Conservation (phyloP, 2,329 filamentous ascomycete species). For the Verticillium albo-atrum region DNA sequence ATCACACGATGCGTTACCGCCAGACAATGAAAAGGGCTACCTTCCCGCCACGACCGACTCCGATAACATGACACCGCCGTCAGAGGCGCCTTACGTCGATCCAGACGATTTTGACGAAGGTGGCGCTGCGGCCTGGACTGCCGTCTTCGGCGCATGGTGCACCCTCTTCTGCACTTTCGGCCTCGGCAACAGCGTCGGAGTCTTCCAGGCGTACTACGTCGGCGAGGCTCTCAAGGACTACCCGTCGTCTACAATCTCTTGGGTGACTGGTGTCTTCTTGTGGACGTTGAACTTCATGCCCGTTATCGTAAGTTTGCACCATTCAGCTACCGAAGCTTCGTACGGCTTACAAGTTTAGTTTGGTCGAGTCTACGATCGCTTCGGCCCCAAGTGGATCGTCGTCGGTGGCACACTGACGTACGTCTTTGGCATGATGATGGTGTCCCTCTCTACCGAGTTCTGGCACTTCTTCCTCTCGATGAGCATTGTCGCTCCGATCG, state of each 20-base stretch:
- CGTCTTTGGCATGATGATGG: conserved; percentile 63
- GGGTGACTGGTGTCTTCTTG: conserved; percentile 54
- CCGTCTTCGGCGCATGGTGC: conserved; percentile 44
- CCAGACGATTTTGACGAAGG: conserved; percentile 57
- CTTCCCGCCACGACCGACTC: neutral
- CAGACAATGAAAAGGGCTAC: neutral
- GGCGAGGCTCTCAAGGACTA: conserved; percentile 40
- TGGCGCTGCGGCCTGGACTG: conserved; percentile 52
- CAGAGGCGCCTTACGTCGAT: conserved; percentile 13
- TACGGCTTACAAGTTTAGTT: conserved; percentile 21
- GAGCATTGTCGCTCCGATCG: conserved; percentile 33
- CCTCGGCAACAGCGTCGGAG: conserved; percentile 40
- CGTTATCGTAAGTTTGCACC: conserved; percentile 30
- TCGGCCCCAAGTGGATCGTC: conserved; percentile 57
- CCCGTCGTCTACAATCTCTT: conserved; percentile 48
- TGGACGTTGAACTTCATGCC: conserved; percentile 47
- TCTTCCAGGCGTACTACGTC: conserved; percentile 58
- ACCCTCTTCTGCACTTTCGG: conserved; percentile 40
- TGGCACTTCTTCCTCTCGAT: conserved; percentile 42
- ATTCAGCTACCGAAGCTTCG: neutral
- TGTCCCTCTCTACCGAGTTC: conserved; percentile 42
- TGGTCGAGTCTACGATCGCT: conserved; percentile 60
- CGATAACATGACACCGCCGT: neutral
- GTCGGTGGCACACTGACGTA: conserved; percentile 49
- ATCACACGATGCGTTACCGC: neutral